phyloP scores from a whole-genome alignment of 768 basidiomycete genomes.

The Psilocybe cubensis region DNA sequence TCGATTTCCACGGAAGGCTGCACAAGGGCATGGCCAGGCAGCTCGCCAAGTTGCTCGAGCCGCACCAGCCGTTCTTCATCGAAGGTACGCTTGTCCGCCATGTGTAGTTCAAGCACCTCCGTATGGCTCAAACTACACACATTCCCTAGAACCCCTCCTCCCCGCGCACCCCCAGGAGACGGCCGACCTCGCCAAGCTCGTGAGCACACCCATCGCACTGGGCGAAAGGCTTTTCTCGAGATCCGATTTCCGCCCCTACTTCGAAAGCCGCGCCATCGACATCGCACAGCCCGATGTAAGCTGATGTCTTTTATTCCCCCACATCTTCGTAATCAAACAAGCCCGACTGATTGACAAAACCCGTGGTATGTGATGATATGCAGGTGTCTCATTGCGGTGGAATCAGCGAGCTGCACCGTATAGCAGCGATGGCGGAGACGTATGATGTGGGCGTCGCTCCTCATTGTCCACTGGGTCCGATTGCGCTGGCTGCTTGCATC shows the following conservation, averaged over 20 bases:
- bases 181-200: constrained; percentile 54
- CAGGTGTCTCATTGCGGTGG: constrained; percentile 65
- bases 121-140: no score
- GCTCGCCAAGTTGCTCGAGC: constrained; percentile 62
- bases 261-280: constrained; percentile 66
- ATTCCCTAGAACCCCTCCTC: constrained; percentile 53
- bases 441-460: constrained; percentile 77
- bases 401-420: constrained; percentile 59
- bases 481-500: constrained; percentile 72
- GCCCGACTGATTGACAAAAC: background rate
- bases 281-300: constrained; percentile 71
- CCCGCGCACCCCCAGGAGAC: constrained; percentile 66
- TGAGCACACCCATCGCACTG: constrained; percentile 62
- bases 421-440: constrained; percentile 62
- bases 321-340: background rate
- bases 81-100: constrained; percentile 43
- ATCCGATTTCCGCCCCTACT: constrained; percentile 65
- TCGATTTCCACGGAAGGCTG: constrained; percentile 73
- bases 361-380: background rate
- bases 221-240: constrained; percentile 69
- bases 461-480: constrained; percentile 73
- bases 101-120: background rate
- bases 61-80: constrained; percentile 64
- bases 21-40: constrained; percentile 75
- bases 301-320: background rate